Evolutionary conservation across 257 asterid species (phyloP), one percentile per base, ranked within the genome.

Genomic region (Penstemon newberryi): DNA sequence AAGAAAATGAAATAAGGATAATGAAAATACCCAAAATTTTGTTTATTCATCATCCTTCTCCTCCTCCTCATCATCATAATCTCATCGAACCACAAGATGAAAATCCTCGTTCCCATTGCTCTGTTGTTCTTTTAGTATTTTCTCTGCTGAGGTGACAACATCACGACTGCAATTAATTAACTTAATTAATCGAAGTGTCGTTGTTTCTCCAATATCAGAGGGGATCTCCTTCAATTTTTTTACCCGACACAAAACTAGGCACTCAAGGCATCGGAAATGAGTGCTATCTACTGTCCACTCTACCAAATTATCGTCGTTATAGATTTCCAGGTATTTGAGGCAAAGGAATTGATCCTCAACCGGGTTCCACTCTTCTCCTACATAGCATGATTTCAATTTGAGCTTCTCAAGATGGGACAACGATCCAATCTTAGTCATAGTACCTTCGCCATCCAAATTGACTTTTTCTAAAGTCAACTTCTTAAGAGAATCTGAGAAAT

Each of bases 371-470:
- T 19, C 8, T 3, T 65, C 33, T 36, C 76, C 70, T 52, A 3
- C 3, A 4, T 15, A 49, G 47, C n/a, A 2, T 1, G 0, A 0
- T 0, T 4, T 4, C 38, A 70, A 11, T 13, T 33, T 63, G 38
- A 76, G 73, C 47, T 15, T 56, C 7, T 76, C 42, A 54, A 76
- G 80, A 38, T 10, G 7, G 8, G 80, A 66, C 4, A 76, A 45
- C 36, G 56, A 52, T 11, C 73, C 70, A 41, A 76, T 54, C 43
- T 5, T 25, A 9, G 49, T 52, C 41, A 15, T 40, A 3, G 60
- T 3, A 52, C 64, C 65, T n/a, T 65, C 61, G 33, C 79, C 80
- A 75, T 6, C 25, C 1, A 12, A 58, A 44, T 5, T 1, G 0
- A 5, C 39, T n/a, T 38, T 19, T 0, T 3, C 0, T 4, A 52